A percentile compares a stretch with the other conserved stretches of the same genome.
Conservation (phyloP, 331 rosid genomes). For the Prunus yedoensis region DNA sequence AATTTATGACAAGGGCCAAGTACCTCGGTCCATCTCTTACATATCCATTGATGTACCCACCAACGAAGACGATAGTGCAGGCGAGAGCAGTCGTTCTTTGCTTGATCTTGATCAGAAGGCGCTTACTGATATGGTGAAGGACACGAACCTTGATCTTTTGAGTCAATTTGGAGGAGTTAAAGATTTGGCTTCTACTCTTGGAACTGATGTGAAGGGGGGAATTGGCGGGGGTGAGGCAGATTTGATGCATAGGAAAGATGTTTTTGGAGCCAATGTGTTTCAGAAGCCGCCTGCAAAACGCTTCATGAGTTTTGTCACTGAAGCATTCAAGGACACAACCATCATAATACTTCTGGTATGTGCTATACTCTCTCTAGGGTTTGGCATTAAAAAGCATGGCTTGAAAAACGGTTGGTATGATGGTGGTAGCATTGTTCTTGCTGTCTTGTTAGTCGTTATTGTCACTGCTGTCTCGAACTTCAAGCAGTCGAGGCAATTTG, state of each 20-base stretch:
- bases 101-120: slow-evolving; percentile 15
- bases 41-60: slow-evolving; percentile 22
- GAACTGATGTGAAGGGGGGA: slow-evolving; percentile 15
- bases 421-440: slow-evolving; percentile 44
- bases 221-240: slow-evolving; percentile 16
- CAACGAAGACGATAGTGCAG: neutral
- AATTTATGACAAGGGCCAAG: neutral
- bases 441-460: slow-evolving; percentile 29
- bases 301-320: slow-evolving; percentile 30
- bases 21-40: slow-evolving; percentile 31
- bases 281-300: slow-evolving; percentile 23
- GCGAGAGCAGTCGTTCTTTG: neutral
- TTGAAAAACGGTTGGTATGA: slow-evolving; percentile 44
- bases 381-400: slow-evolving; percentile 42
- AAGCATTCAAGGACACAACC: slow-evolving; percentile 33
- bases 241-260: slow-evolving; percentile 15
- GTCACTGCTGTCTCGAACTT: slow-evolving; percentile 34
- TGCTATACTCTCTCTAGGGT: slow-evolving; percentile 32
- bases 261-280: slow-evolving; percentile 28
- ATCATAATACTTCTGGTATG: slow-evolving; percentile 36
- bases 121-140: slow-evolving; percentile 26
- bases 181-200: slow-evolving; percentile 13
- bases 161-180: slow-evolving; percentile 28
- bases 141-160: slow-evolving; percentile 20
- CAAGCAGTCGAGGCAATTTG: slow-evolving; percentile 37